Evolutionary conservation across 805 yeast species (phyloP).

Genomic region (Hermanozyma aechmeae): DNA sequence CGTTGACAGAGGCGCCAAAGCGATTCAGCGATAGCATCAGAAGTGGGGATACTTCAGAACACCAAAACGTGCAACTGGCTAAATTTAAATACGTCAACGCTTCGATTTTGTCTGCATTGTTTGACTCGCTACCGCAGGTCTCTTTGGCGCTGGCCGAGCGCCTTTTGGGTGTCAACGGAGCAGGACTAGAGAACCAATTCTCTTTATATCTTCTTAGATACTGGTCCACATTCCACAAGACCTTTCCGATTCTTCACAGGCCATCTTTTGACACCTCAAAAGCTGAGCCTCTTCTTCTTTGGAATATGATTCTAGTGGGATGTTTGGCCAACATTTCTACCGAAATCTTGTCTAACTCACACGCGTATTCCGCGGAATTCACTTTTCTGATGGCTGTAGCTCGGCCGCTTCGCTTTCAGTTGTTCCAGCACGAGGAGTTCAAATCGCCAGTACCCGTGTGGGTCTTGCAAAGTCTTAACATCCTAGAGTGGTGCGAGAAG

Average conservation of each 20-base stretch:
- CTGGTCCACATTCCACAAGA: constrained; percentile 54
- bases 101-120: no score
- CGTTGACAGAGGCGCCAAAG: background rate
- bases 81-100: no score
- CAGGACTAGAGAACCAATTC: no score
- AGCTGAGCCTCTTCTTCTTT: constrained; percentile 40
- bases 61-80: no score
- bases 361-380: constrained; percentile 21
- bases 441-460: constrained; percentile 70
- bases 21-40: background rate
- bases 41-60: no score
- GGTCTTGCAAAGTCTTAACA: constrained; percentile 63
- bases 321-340: constrained; percentile 32
- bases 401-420: constrained; percentile 54
- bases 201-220: constrained; percentile 31
- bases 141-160: no score
- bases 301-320: constrained; percentile 51
- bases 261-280: constrained; percentile 45
- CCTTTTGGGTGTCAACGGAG: no score
- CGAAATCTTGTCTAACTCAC: constrained; percentile 11
- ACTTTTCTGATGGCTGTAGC: constrained; percentile 40
- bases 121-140: no score
- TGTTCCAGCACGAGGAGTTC: constrained; percentile 65
- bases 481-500: constrained; percentile 77
- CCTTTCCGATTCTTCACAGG: constrained; percentile 49